Evolutionary conservation across 1,284 basidiomycete species (phyloP), one percentile per base, ranked within the genome.

Genomic region (Xanthoconium separans): DNA sequence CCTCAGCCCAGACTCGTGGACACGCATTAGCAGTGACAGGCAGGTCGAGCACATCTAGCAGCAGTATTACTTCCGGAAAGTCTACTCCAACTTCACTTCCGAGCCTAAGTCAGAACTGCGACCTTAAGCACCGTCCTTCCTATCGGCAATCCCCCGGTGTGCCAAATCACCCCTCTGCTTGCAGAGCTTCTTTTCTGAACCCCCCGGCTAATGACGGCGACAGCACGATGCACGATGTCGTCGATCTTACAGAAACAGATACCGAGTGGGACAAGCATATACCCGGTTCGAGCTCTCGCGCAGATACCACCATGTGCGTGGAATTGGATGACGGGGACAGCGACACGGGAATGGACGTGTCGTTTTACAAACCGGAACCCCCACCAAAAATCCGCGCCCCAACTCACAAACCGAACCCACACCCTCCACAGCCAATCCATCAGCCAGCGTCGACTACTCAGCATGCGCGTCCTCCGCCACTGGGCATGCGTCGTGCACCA

Each of bases 401-500:
- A 3, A 29, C 24, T 2, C 51, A 58, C 1, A 57, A 43, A 47
- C 44, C 48, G 4, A 51, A 48, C 31, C 47, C 50, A 33, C 57
- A 44, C 6, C 52, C 43, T 16, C 24, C 47, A 2, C 53, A 39
- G 27, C 13, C 57, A 22, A 43, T 47, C 37, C 52, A 39, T 22
- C 52, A 53, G 29, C 27, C 41, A 1, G 46, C 44, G 15, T 37
- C 56, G 15, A n/a, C n/a, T n/a, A 62, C 52, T 7, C 68, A 65
- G 37, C 58, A 54, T 13, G 11, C 53, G 0, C 61, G 61, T 7
- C 66, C 64, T 33, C 66, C 69, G 2, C 65, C 51, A 2, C 50
- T 68, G 5, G 69, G 66, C 11, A 68, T 68, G 66, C 70, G 66
- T 16, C 65, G 70, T 12, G 45, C 47, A 0, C 44, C 65, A 24